Evolutionary conservation across 495 filamentous ascomycete genomes (phyloP).

Genomic region (Bathelium albidoporum): DNA sequence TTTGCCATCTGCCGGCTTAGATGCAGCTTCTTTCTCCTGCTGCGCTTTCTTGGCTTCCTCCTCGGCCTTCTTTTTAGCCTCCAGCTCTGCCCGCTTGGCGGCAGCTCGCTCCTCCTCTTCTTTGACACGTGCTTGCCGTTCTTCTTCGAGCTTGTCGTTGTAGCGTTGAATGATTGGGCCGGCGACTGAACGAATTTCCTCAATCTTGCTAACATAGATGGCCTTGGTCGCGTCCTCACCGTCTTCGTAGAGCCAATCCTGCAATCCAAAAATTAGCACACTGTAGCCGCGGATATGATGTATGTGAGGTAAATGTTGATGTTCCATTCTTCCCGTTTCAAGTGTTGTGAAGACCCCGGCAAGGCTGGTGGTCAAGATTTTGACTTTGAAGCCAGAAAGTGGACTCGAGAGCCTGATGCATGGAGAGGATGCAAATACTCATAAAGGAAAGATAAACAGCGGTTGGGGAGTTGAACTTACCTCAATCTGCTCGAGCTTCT

Average conservation of each 20-base stretch:
- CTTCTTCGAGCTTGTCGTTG: conserved; percentile 85
- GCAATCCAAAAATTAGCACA: too few relatives aligned
- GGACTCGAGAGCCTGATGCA: not conserved
- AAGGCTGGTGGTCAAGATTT: too few relatives aligned
- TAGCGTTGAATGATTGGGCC: conserved; percentile 91
- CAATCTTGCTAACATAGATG: conserved; percentile 84
- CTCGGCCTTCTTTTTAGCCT: conserved; percentile 68
- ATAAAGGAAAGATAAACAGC: not conserved
- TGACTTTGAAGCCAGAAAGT: too few relatives aligned
- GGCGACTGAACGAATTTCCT: conserved; percentile 83
- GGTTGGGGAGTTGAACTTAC: conserved; percentile 41
- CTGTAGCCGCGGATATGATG: too few relatives aligned
- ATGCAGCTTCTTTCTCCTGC: conserved; percentile 43
- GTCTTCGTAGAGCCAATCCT: conserved; percentile 99
- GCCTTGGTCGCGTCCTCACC: conserved; percentile 93
- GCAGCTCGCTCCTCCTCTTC: conserved; percentile 59
- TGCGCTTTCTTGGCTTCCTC: conserved; percentile 53
- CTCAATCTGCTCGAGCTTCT: conserved; percentile 72
- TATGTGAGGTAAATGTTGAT: too few relatives aligned
- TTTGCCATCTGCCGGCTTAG: conserved; percentile 32
- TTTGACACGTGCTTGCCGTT: conserved; percentile 66
- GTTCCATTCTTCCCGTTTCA: too few relatives aligned
- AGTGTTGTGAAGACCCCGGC: too few relatives aligned
- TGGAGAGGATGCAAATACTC: not conserved
- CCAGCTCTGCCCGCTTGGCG: conserved; percentile 37